Percentiles rank a stretch among this genome's conserved stretches.
Conservation (phyloP, 306 rosid genomes). For the Trifolium pratense region DNA sequence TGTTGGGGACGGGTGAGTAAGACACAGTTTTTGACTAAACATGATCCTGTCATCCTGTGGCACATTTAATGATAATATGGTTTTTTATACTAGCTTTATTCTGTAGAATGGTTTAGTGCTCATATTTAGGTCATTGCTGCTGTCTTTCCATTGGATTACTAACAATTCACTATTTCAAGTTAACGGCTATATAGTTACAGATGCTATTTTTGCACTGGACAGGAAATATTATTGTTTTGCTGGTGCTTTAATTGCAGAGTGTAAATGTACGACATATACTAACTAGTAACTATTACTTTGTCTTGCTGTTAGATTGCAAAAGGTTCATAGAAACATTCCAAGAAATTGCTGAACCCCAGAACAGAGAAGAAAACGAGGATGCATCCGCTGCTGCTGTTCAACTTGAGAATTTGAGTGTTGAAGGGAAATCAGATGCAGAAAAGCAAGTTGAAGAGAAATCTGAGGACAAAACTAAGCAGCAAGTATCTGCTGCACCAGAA, state of each 20-base stretch:
- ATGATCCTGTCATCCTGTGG: background rate
- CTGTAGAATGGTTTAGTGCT: background rate
- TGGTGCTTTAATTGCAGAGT: background rate
- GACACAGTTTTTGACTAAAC: background rate
- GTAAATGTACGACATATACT: background rate
- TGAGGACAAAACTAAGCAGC: slow-evolving; percentile 47
- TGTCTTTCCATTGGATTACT: background rate
- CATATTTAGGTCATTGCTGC: background rate
- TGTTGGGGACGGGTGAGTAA: background rate
- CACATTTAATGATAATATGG: background rate
- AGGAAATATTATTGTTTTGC: background rate
- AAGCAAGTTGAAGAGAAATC: slow-evolving; percentile 43
- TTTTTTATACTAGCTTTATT: background rate
- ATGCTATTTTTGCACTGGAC: background rate
- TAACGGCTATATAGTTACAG: background rate
- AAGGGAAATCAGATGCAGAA: slow-evolving; percentile 44
- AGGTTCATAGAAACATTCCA: slow-evolving; percentile 80
- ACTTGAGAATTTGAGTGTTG: slow-evolving; percentile 73
- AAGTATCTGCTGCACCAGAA: slow-evolving; percentile 41
- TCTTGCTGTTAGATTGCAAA: slow-evolving; percentile 61
- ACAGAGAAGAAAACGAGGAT: slow-evolving; percentile 63
- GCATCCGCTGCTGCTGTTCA: slow-evolving; percentile 72
- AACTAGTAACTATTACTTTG: slow-evolving; percentile 7
- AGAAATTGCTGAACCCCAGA: slow-evolving; percentile 79
- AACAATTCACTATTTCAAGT: background rate